These are phyloP conservation scores for Isochrysis galbana DNA, from an alignment of 78 protist genomes.

Conservation along the genomic window DNA sequence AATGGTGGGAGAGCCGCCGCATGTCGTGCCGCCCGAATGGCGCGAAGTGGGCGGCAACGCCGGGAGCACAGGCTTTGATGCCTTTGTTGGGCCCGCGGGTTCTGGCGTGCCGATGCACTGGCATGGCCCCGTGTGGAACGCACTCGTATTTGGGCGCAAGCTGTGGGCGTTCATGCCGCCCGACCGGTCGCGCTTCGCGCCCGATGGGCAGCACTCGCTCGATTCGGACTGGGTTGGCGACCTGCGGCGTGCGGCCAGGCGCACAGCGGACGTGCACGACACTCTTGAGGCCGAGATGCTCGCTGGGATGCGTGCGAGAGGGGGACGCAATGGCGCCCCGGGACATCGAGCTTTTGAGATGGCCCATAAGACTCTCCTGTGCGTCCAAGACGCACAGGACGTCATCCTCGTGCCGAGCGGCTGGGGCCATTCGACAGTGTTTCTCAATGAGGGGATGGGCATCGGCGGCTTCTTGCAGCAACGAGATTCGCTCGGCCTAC, in stretches of 20 bases:
- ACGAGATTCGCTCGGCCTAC: not conserved
- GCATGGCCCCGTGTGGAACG: constrained; percentile 7
- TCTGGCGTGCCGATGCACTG: not conserved
- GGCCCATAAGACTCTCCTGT: not conserved
- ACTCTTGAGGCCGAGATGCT: not conserved
- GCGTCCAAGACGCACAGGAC: not conserved
- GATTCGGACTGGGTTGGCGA: not conserved
- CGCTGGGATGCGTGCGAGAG: not conserved
- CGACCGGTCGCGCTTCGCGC: not conserved
- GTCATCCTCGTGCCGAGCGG: not conserved
- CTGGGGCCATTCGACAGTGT: not conserved
- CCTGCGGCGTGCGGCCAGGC: not conserved
- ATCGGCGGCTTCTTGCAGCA: constrained; percentile 11
- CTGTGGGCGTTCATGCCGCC: constrained; percentile 2
- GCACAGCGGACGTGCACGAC: not conserved
- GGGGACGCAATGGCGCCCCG: not conserved
- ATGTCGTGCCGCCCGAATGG: not conserved
- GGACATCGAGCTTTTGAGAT: not conserved
- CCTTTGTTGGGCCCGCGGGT: not conserved
- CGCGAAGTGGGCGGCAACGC: not conserved
- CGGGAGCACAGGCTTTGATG: not conserved
- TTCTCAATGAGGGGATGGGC: not conserved
- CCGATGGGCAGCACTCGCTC: not conserved
- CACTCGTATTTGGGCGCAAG: not conserved
- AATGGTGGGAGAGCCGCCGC: not conserved